Evolutionary conservation across 352 stramenopile species (phyloP), one percentile per base, ranked within the genome.

Genomic region (Aphanomyces stellatus): DNA sequence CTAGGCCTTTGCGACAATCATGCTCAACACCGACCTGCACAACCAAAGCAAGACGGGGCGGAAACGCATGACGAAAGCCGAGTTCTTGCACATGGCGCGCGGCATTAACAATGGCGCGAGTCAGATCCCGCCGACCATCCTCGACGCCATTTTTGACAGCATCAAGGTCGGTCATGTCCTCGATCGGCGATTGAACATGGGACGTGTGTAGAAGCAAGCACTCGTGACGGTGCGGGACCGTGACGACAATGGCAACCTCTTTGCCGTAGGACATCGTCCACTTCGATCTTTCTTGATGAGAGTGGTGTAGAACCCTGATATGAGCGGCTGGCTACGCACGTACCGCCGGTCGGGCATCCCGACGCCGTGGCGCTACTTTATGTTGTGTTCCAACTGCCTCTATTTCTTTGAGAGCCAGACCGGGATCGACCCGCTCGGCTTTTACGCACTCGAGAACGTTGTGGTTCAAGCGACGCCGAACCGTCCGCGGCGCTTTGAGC

Each of bases 11-110:
- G 97, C 96, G 49, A 98, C 98, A 62, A 99, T 99, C 56, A 99
- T 99, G 95, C 80, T 99, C 24, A 99, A 99, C 76, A 99, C 96
- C 19, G 97, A 99, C 69, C 70, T 99, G 63, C 97, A 99, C 74
- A 98, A 83, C 57, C 80, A 90, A 24, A 80, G 90, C 43, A 92
- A 93, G 37, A 72, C 75, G 2, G 93, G 93, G 74, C 93, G 98
- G 63, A 96, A 96, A 56, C 92, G 92, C 48, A 95, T 95, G 87
- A 93, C 76, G 0, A 43, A 88, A 11, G 82, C 91, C 33, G 83
- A 93, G 70, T 95, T 95, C 65, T 33, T 95, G 27, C 77, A 82
- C 51, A 95, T 93, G 60, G 93, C 93, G 61, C 82, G 85, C 5
- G 87, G 87, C 11, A 95, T 95, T 37, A 91, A 93, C 53, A 96